Percentiles rank a stretch among this genome's conserved stretches.
These are phyloP conservation scores for Kodamaea kakaduensis DNA, from an alignment of 805 yeast genomes.

Conservation along the genomic window DNA sequence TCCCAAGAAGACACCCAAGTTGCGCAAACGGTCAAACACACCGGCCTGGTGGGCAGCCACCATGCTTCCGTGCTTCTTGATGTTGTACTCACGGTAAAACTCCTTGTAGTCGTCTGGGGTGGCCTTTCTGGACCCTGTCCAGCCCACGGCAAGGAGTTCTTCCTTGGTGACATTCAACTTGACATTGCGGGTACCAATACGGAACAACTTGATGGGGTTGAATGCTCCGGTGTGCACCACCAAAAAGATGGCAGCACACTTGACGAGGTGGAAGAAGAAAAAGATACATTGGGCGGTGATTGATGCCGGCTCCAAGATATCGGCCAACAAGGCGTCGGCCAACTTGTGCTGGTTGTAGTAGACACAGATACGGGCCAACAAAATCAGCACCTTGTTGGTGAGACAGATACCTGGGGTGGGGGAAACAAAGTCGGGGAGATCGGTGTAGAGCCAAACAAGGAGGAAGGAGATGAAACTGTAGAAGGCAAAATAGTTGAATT, in stretches of 20 bases:
- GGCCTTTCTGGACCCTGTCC: constrained; percentile 90
- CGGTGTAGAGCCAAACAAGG: constrained; percentile 81
- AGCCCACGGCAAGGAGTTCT: constrained; percentile 65
- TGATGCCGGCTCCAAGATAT: constrained; percentile 39
- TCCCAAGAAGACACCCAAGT: constrained; percentile 60
- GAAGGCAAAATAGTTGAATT: constrained; percentile 40
- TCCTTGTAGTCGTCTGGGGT: constrained; percentile 67
- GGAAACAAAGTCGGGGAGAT: constrained; percentile 80
- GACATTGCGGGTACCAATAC: constrained; percentile 28
- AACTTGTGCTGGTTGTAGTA: constrained; percentile 37
- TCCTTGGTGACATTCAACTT: constrained; percentile 43
- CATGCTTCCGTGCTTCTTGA: constrained; percentile 68
- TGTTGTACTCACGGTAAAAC: constrained; percentile 57
- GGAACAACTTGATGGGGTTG: constrained; percentile 57
- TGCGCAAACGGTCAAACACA: constrained; percentile 51
- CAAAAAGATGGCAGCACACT: constrained; percentile 52
- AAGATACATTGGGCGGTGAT: constrained; percentile 58
- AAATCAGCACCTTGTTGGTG: constrained; percentile 50
- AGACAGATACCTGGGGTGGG: constrained; percentile 92
- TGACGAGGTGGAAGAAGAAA: constrained; percentile 68
- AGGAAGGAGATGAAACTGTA: constrained; percentile 40
- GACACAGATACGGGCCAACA: constrained; percentile 19
- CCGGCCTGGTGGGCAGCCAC: constrained; percentile 76
- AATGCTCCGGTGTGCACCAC: constrained; percentile 65
- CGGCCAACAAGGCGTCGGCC: constrained; percentile 48